phyloP scores from a whole-genome alignment of 345 rosid genomes.

The Eucalyptus coolabah region DNA sequence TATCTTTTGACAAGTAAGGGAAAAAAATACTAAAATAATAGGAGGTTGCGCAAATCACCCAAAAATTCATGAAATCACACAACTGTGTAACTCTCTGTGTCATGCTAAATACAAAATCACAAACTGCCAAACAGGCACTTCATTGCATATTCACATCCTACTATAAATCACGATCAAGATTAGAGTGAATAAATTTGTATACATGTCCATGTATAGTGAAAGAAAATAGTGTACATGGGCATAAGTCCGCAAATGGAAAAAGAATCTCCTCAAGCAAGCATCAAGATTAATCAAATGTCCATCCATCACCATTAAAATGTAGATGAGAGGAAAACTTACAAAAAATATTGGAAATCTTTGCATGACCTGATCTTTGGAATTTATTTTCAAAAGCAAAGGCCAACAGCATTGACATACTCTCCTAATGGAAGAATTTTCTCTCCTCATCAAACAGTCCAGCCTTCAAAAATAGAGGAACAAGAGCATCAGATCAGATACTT shows the following conservation, averaged over 20 bases:
- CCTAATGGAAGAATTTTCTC: slow-evolving; percentile 79
- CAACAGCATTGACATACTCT: slow-evolving; percentile 55
- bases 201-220: background rate
- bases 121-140: background rate
- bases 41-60: background rate
- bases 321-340: slow-evolving; percentile 29
- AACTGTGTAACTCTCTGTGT: background rate
- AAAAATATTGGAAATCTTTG: slow-evolving; percentile 77
- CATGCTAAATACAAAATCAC: background rate
- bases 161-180: background rate
- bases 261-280: background rate
- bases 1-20: background rate
- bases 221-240: background rate
- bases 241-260: background rate
- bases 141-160: background rate
- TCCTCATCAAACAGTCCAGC: slow-evolving; percentile 73
- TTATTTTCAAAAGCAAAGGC: slow-evolving; percentile 43
- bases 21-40: background rate
- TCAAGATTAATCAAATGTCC: background rate
- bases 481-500: background rate
- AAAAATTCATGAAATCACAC: background rate
- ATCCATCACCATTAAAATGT: background rate
- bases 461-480: slow-evolving; percentile 16
- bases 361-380: slow-evolving; percentile 69
- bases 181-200: background rate